A percentile compares a stretch with the other conserved stretches of the same genome.
phyloP scores from a whole-genome alignment of 2,329 filamentous ascomycete species.

The Ceratocystis smalleyi region DNA sequence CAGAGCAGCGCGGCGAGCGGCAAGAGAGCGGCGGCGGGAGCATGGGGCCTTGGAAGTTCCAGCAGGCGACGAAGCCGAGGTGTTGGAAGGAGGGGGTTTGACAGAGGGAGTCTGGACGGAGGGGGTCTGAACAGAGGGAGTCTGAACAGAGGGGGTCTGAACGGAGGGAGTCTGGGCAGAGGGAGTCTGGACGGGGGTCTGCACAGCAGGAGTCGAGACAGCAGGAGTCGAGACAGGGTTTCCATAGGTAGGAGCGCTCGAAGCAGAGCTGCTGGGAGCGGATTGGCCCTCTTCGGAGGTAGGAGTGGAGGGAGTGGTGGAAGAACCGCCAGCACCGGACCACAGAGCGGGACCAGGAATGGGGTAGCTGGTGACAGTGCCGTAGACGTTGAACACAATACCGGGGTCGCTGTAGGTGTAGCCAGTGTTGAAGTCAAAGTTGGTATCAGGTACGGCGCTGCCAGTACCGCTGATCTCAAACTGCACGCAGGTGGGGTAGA shows the following conservation, averaged over 20 bases:
- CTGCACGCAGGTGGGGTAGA: conserved; percentile 37
- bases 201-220: conserved; percentile 10
- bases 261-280: background rate
- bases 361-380: conserved; percentile 21
- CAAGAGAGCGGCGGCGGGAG: conserved; percentile 17
- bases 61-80: conserved; percentile 8
- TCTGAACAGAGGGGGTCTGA: background rate
- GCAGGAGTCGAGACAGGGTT: conserved; percentile 5
- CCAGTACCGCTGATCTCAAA: conserved; percentile 29
- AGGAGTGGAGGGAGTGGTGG: background rate
- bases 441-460: conserved; percentile 30
- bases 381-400: conserved; percentile 45
- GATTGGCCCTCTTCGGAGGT: background rate
- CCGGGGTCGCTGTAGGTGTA: conserved; percentile 44
- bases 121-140: background rate
- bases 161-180: background rate
- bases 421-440: conserved; percentile 34
- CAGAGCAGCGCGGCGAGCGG: conserved; percentile 17
- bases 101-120: conserved; percentile 19
- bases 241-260: conserved; percentile 6
- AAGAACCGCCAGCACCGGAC: conserved; percentile 16
- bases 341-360: conserved; percentile 26
- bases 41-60: conserved; percentile 3
- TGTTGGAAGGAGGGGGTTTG: conserved; percentile 4
- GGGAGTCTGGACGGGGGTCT: conserved; percentile 1